phyloP scores from a whole-genome alignment of 2,329 filamentous ascomycete genomes.

The Coleophoma eucalyptorum region DNA sequence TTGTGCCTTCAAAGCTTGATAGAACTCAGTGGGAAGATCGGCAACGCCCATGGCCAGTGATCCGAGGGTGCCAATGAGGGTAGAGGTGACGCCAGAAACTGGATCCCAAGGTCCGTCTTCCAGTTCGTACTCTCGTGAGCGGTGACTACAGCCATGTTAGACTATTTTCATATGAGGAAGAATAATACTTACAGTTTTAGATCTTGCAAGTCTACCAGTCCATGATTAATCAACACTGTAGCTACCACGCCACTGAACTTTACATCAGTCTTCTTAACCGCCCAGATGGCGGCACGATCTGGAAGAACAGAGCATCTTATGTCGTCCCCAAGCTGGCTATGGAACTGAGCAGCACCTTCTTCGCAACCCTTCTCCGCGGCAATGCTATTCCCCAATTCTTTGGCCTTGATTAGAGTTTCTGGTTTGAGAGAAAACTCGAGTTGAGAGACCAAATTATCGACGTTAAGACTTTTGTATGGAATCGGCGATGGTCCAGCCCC shows the following conservation, averaged over 20 bases:
- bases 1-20: no score
- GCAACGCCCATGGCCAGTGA: no score
- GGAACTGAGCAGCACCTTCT: conserved; percentile 36
- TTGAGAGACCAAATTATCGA: conserved; percentile 30
- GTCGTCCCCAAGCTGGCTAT: conserved; percentile 30
- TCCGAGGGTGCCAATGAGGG: no score
- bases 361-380: conserved; percentile 31
- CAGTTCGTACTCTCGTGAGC: no score
- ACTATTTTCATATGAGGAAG: no score
- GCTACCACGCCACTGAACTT: no score
- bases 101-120: no score
- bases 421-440: conserved; percentile 30
- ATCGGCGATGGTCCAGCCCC: conserved; percentile 38
- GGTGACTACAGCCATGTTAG: conserved; percentile 5
- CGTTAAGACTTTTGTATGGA: conserved; percentile 30
- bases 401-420: conserved; percentile 25
- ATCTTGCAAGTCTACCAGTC: no score
- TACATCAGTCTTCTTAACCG: conserved; percentile 19
- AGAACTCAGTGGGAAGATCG: no score
- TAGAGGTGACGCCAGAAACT: no score
- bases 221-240: no score
- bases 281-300: conserved; percentile 47
- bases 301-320: conserved; percentile 30
- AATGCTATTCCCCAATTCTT: conserved; percentile 31
- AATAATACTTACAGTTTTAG: no score